Percentiles rank a stretch among this genome's conserved stretches.
Conservation (phyloP, 306 rosid species). For the Acacia melanoxylon region DNA sequence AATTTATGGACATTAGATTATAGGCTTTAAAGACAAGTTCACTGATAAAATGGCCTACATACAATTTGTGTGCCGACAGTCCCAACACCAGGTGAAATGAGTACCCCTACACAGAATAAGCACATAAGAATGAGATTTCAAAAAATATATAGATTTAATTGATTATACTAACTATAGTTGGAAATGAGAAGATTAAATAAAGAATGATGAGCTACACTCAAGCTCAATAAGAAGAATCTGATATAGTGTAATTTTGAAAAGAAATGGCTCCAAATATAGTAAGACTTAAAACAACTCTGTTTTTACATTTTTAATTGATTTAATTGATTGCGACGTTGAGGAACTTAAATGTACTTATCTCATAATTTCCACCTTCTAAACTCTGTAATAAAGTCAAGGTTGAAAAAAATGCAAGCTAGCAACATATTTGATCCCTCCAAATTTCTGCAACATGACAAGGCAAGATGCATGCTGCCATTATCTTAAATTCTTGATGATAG, state of each 20-base stretch:
- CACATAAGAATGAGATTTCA: not conserved
- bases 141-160: not conserved
- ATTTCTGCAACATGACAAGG: not conserved
- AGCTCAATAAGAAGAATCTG: not conserved
- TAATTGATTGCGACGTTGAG: too few relatives aligned
- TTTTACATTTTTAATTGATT: too few relatives aligned
- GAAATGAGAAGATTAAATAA: not conserved
- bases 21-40: not conserved
- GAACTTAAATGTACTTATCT: not conserved
- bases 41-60: not conserved
- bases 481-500: not conserved
- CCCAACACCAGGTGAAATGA: not conserved
- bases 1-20: not conserved
- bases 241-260: not conserved
- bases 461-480: not conserved
- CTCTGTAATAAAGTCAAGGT: not conserved
- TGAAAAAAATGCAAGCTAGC: too few relatives aligned
- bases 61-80: too few relatives aligned
- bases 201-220: not conserved
- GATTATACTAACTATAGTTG: not conserved
- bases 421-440: not conserved
- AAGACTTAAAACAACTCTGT: too few relatives aligned
- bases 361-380: too few relatives aligned
- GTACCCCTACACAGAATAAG: not conserved
- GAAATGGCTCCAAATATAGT: not conserved